Conservation (phyloP, 164 flowering plant species). For the Hamamelis virginiana region DNA sequence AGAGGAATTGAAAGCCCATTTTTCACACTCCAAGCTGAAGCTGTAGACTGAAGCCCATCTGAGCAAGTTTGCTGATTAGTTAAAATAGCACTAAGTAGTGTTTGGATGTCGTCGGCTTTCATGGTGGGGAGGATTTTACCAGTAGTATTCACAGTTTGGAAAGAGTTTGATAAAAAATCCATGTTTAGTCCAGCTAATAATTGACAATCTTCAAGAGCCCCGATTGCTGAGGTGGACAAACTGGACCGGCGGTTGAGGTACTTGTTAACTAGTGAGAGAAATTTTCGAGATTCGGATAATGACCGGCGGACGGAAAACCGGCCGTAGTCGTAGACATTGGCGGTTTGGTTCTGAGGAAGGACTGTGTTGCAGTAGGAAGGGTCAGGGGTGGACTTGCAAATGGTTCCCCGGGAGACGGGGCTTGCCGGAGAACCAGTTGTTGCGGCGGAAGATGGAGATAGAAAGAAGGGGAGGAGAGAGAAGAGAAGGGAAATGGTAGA, state of each 20-base stretch:
- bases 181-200: slow-evolving; percentile 36
- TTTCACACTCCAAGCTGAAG: slow-evolving; percentile 14
- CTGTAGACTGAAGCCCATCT: slow-evolving; percentile 23
- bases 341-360: slow-evolving; percentile 16
- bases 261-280: slow-evolving; percentile 26
- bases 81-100: slow-evolving; percentile 28
- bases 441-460: slow-evolving; percentile 7
- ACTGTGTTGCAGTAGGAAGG: slow-evolving; percentile 36
- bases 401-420: slow-evolving; percentile 18
- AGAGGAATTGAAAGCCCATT: slow-evolving; percentile 21
- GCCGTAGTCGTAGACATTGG: slow-evolving; percentile 38
- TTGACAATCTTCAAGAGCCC: slow-evolving; percentile 54
- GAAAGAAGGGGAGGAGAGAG: neutral
- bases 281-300: slow-evolving; percentile 28
- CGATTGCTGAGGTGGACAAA: slow-evolving; percentile 31
- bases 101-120: slow-evolving; percentile 21
- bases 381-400: slow-evolving; percentile 34
- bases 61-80: slow-evolving; percentile 29
- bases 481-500: neutral
- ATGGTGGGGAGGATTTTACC: too few species aligned
- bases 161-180: slow-evolving; percentile 34
- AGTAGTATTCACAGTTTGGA: slow-evolving; percentile 15
- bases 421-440: slow-evolving; percentile 15
- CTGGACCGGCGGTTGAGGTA: slow-evolving; percentile 22
- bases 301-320: slow-evolving; percentile 37